Conservation (phyloP, 352 stramenopile species). For the Phytophthora litchii region DNA sequence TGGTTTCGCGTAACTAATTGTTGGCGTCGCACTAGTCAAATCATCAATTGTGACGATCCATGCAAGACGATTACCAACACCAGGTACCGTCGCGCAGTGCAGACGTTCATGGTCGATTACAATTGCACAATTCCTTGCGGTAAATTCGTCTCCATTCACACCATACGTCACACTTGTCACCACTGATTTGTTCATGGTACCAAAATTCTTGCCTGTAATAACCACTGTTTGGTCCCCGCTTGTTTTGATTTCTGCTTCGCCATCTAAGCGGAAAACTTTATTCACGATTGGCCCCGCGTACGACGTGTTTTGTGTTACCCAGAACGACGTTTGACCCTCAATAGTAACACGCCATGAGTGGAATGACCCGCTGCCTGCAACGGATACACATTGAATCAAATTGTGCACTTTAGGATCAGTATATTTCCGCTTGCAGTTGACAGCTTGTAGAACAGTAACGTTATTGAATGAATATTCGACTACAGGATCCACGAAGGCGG, state of each 20-base stretch:
- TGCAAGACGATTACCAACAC: constrained; percentile 51
- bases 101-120: constrained; percentile 62
- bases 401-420: constrained; percentile 44
- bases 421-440: constrained; percentile 66
- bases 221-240: constrained; percentile 57
- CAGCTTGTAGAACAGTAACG: constrained; percentile 35
- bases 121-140: constrained; percentile 41
- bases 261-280: constrained; percentile 55
- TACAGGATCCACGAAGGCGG: constrained; percentile 50
- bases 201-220: constrained; percentile 70
- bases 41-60: constrained; percentile 70
- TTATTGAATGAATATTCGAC: constrained; percentile 58
- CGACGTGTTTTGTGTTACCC: constrained; percentile 43
- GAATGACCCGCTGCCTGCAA: constrained; percentile 48
- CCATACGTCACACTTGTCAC: constrained; percentile 60
- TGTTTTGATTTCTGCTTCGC: constrained; percentile 52
- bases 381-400: constrained; percentile 56
- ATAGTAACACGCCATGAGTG: constrained; percentile 52
- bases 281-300: constrained; percentile 62
- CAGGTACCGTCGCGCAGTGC: constrained; percentile 47
- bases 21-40: constrained; percentile 51
- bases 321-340: constrained; percentile 44
- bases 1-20: constrained; percentile 63
- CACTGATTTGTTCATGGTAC: constrained; percentile 30
- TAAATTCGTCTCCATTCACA: constrained; percentile 52